These are phyloP conservation scores for Globisporangium spiculum DNA, from an alignment of 352 stramenopile genomes.

Conservation along the genomic window DNA sequence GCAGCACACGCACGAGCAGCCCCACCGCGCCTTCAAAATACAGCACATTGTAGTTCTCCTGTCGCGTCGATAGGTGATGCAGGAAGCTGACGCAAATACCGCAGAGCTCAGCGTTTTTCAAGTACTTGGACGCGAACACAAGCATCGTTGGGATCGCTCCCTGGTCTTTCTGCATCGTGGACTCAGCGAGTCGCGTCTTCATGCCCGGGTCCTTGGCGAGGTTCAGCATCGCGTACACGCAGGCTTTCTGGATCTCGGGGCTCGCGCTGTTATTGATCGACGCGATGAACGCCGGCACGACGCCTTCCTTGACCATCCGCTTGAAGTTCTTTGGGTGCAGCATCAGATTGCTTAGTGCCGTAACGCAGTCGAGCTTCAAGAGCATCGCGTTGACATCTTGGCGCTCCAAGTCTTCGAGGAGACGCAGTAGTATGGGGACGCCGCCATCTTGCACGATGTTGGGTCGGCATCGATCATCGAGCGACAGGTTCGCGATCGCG, in stretches of 20 bases:
- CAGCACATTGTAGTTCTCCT: conserved; percentile 59
- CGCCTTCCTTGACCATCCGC: conserved; percentile 71
- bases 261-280: conserved; percentile 49
- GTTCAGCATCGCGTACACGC: conserved; percentile 74
- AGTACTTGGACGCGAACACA: conserved; percentile 54
- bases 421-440: conserved; percentile 47
- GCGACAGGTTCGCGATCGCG: conserved; percentile 61
- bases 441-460: conserved; percentile 62
- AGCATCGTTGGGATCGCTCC: conserved; percentile 72
- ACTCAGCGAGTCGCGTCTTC: conserved; percentile 63
- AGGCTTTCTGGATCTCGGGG: conserved; percentile 72
- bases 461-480: conserved; percentile 68
- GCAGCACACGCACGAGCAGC: conserved; percentile 53
- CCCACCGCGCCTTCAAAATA: conserved; percentile 62
- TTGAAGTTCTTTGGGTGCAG: conserved; percentile 78
- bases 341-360: conserved; percentile 78
- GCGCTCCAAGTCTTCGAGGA: conserved; percentile 30
- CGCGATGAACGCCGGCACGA: conserved; percentile 63
- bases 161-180: conserved; percentile 27
- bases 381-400: conserved; percentile 32
- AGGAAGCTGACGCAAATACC: conserved; percentile 68
- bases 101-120: conserved; percentile 60
- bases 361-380: conserved; percentile 78
- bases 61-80: conserved; percentile 60
- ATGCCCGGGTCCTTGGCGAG: conserved; percentile 67